A percentile compares a stretch with the other conserved stretches of the same genome.
Conservation (phyloP, 1,284 basidiomycete genomes). For the Leccinum griseonigrum region DNA sequence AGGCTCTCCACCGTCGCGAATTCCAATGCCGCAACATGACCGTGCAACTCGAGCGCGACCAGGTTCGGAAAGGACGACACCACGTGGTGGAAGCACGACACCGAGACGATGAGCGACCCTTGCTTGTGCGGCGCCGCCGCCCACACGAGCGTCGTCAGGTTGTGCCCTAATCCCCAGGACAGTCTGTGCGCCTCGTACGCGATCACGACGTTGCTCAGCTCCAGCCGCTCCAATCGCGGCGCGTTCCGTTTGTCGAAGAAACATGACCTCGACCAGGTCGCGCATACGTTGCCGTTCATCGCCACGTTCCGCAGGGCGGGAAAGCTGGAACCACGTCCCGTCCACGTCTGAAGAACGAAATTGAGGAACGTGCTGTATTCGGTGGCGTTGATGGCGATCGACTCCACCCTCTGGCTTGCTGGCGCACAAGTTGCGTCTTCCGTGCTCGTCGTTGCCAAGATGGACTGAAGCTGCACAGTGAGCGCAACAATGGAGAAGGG, state of each 20-base stretch:
- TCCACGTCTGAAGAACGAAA: slow-evolving; percentile 21
- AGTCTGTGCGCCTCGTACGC: slow-evolving; percentile 7
- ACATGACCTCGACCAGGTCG: slow-evolving; percentile 19
- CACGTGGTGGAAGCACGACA: slow-evolving; percentile 18
- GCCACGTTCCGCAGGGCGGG: slow-evolving; percentile 7
- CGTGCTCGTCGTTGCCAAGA: slow-evolving; percentile 8
- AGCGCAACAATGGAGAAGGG: slow-evolving; percentile 17
- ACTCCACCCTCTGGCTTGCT: slow-evolving; percentile 15
- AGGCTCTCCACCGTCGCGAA: slow-evolving; percentile 5
- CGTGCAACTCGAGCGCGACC: slow-evolving; percentile 18
- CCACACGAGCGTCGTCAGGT: slow-evolving; percentile 25
- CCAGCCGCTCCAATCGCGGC: slow-evolving; percentile 13
- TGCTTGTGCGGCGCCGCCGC: slow-evolving; percentile 11
- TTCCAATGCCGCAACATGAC: slow-evolving; percentile 14
- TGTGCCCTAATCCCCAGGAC: slow-evolving; percentile 13
- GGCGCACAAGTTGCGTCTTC: slow-evolving; percentile 1
- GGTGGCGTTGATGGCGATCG: slow-evolving; percentile 14
- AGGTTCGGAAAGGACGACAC: slow-evolving; percentile 23
- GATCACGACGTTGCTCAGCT: slow-evolving; percentile 20
- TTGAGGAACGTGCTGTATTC: slow-evolving; percentile 17
- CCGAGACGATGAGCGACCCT: slow-evolving; percentile 15
- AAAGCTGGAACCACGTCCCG: slow-evolving; percentile 11
- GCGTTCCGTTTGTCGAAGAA: slow-evolving; percentile 22
- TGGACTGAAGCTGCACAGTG: slow-evolving; percentile 17
- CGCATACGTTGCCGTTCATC: slow-evolving; percentile 17